Evolutionary conservation across 352 stramenopile species (phyloP).

Genomic region (Phytophthora sojae): DNA sequence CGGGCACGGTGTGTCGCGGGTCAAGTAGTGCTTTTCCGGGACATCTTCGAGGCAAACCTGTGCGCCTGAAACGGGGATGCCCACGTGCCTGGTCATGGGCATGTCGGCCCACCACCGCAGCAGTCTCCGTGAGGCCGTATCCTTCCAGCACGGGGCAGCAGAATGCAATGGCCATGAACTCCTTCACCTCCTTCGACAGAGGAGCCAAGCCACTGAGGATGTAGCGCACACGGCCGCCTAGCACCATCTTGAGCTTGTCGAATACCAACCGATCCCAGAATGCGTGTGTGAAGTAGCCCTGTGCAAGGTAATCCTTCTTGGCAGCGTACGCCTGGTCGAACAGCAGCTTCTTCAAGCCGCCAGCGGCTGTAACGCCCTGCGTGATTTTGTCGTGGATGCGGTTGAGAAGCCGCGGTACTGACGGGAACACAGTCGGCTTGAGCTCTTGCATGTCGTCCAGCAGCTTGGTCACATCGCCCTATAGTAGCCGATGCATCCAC

Average conservation of each 20-base stretch:
- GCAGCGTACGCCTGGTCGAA: conserved; percentile 86
- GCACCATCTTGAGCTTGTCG: conserved; percentile 90
- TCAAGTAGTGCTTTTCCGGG: conserved; percentile 95
- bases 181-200: conserved; percentile 91
- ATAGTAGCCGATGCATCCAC: conserved; percentile 93
- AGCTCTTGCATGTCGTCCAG: conserved; percentile 93
- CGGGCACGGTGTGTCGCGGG: conserved; percentile 50
- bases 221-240: conserved; percentile 90
- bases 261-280: conserved; percentile 96
- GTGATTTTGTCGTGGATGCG: conserved; percentile 96
- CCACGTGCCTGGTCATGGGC: conserved; percentile 85
- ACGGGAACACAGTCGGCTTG: conserved; percentile 91
- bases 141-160: conserved; percentile 91
- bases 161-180: conserved; percentile 93
- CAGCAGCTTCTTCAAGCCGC: conserved; percentile 90
- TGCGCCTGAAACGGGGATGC: conserved; percentile 78
- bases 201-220: conserved; percentile 94
- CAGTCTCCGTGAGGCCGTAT: conserved; percentile 95
- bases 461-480: conserved; percentile 87
- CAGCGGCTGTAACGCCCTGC: conserved; percentile 66
- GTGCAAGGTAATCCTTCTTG: conserved; percentile 70
- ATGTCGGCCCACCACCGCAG: conserved; percentile 63
- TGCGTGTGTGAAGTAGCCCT: conserved; percentile 51
- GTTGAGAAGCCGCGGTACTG: conserved; percentile 95
- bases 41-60: conserved; percentile 94